Evolutionary conservation across 495 filamentous ascomycete genomes (phyloP), one percentile per base, ranked within the genome.

Genomic region (Cenococcum geophilum): DNA sequence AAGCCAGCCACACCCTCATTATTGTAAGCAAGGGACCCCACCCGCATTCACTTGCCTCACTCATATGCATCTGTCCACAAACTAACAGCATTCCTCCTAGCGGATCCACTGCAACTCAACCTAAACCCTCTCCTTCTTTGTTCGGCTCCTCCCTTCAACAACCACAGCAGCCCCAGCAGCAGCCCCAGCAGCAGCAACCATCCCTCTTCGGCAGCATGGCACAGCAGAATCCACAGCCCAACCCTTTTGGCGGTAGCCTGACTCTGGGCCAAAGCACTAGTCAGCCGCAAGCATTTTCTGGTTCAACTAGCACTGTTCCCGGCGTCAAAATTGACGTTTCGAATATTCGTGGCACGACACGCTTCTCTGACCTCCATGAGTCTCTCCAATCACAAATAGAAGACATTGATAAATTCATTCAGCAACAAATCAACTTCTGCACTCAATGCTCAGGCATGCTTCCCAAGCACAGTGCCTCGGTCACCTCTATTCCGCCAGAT

Each of bases 281-380:
- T 67, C 36, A 66, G 37, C 36, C 25, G 23, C 2, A 57, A 55
- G 14, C 48, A 6, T 18, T 45, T 18, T 52, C 49, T 20, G 21
- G 14, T 25, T 52, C 35, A 8, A 6, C 76, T 76, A 50, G 81
- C 55, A 74, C 74, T 1, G 76, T 84, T 6, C 82, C 87, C 6
- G 89, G 90, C 6, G 89, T 91, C 18, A 85, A 86, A 56, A 84
- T 96, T 37, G 43, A 91, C 73, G 70, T 88, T 32, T 81, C 79
- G 71, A 86, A 89, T 69, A 77, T 97, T 22, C 81, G 88, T 11
- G 82, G 87, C 5, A 96, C 91, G 0, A 96, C 93, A 8, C 87
- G 93, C 58, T 96, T 91, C 76, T 85, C 86, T 71, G 92, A 96
- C 75, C 84, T 95, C 42, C 82, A 89, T 47, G 87, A 92, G 65